Base-by-base conservation (phyloP, 2,329 filamentous ascomycete species). In the Leptosphaerulina australis region DNA sequence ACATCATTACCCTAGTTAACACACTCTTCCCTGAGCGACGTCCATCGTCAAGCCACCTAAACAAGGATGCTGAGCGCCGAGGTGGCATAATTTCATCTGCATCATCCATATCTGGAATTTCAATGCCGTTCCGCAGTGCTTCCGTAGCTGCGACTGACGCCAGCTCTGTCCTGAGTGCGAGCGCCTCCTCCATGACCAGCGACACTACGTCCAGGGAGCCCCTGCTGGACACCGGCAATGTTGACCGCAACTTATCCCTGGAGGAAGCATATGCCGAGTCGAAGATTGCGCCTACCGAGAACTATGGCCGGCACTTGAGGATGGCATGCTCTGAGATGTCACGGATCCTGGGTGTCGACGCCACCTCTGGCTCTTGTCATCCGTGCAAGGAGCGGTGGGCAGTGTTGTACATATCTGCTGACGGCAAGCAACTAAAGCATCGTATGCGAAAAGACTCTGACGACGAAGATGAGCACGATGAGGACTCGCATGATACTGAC, bases 311-410 rank as follows among this genome's bases (percentile, higher is more conserved):
- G 37, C 83, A 82, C 25, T 77, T 91, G 41, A 83, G 86, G 26
- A 76, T 83, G 53, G 87, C 87, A 4, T 78, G 90, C 43, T 85
- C 88, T 45, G 87, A 91, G 62, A 85, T 91, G 85, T 80, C 77
- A 5, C 83, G 88, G 36, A 79, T 80, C 5, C 75, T 91, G 8
- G 87, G 88, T 4, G 63, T 77, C 5, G 86, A 91, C 11, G 81
- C 78, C 10, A 78, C 86, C 14, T 83, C 85, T 39, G 88, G 88
- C 17, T 79, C 83, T 11, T 87, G 85, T 45, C 88, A 94, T 63
- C 90, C 90, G 7, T 93, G 89, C 55, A 86, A 87, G 1, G 91
- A 95, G 72, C 81, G 87, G 47, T 96, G 91, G 91, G 83, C 88
- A 4, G 86, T 94, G 5, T 76, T 95, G 7, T 93, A 92, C 63